Base-by-base conservation (phyloP, 2,329 filamentous ascomycete genomes). In the Neofusicoccum ribis region DNA sequence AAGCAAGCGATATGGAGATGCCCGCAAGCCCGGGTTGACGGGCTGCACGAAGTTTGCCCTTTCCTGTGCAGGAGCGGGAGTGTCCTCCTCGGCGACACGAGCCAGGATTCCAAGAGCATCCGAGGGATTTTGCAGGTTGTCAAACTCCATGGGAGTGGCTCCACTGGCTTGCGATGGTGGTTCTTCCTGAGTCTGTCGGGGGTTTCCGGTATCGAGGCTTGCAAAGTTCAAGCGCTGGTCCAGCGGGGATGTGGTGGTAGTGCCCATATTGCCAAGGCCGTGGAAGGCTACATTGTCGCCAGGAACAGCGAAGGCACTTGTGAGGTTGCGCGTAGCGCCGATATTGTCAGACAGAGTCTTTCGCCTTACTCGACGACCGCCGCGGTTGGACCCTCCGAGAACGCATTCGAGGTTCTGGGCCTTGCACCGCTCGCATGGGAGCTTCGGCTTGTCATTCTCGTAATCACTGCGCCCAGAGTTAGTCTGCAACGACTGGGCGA, bases 341-440 rank as follows among this genome's bases (percentile, higher is more conserved):
- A 77, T 74, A 52, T 76, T 75, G 68, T 65, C 54, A 8, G 63
- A 27, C 37, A 74, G 52, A 2, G 77, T 72, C 66, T 84, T 85
- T 70, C 85, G 44, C 54, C 63, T 86, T 65, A 87, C 81, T 52
- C 86, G 81, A 64, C 85, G 80, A 14, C 86, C 86, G 51, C 86
- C 86, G 63, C 85, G 82, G 70, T 87, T 87, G 54, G 84, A 86
- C 50, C 83, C 83, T 7, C 85, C 85, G 20, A 88, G 80, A 11
- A 88, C 80, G 72, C 86, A 88, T 67, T 87, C 84, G 61, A 84
- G 83, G 65, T 81, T 79, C 68, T 87, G 85, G 69, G 83, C 82
- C 67, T 84, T 81, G 74, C 86, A 88, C 63, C 86, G 78, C 60
- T 85, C 81, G 69, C 86, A 88, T 31, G 86, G 86, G 34, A 78